Base-by-base conservation (phyloP, 257 asterid genomes). In the Penstemon newberryi region DNA sequence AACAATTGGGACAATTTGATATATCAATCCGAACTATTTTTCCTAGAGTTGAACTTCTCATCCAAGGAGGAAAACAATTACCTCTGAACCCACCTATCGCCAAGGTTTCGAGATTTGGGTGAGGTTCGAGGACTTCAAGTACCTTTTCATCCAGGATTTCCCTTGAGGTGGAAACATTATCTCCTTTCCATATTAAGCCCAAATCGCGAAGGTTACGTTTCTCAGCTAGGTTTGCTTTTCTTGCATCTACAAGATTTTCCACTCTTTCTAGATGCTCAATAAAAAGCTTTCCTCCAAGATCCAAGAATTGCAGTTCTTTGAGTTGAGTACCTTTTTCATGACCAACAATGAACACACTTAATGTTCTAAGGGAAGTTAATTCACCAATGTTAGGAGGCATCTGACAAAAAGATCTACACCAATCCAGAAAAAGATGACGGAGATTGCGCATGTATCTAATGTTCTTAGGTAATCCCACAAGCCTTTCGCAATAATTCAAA, bases 371-470 rank as follows among this genome's bases (percentile, higher is more conserved):
- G n/a, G 71, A 63, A 74, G 71, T 59, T 37, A 77, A n/a, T 3
- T 59, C 69, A 44, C 82, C 68, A 15, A 77, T 73, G 52, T 42
- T 67, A 1, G 66, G 51, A 13, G 82, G 78, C 76, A 74, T 68
- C 5, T 49, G 56, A 43, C 55, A 68, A 68, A 80, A 72, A 5
- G 66, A 42, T 6, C 7, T 3, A 18, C 65, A 70, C 3, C 53
- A 45, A 12, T 65, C 68, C 13, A 73, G 47, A 38, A 64, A 46
- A 41, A 77, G 51, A 59, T 78, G 82, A 53, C 76, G 76, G 6
- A 80, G 81, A 66, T 64, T 80, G 4, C 51, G 50, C 61, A 80
- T 58, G 60, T 44, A 13, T 41, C 71, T 66, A 56, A 52, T 47
- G 18, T 45, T 12, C 56, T 56, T 63, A 8, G 81, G 73, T 15